Evolutionary conservation across 768 basidiomycete species (phyloP).

Genomic region (Phylloporus sp.): DNA sequence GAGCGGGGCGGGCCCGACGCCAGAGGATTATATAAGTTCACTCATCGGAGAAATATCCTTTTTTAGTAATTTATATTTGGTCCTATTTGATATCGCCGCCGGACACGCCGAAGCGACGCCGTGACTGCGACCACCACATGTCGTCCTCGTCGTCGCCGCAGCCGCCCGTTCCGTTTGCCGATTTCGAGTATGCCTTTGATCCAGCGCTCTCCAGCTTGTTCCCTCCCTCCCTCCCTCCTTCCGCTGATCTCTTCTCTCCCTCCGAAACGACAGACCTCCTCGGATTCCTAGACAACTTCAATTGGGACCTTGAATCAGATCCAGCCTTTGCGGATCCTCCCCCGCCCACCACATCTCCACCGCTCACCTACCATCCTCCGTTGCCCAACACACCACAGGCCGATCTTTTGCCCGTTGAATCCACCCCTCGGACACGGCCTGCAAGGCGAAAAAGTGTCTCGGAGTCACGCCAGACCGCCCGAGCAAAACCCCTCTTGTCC

Average conservation of each 20-base stretch:
- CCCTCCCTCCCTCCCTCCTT: conserved; percentile 56
- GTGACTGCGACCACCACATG: too few relatives aligned
- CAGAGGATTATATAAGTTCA: conserved; percentile 24
- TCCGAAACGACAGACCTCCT: conserved; percentile 75
- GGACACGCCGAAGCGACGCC: conserved; percentile 6
- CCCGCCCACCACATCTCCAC: not conserved
- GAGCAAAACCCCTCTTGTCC: conserved; percentile 64
- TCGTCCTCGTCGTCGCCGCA: conserved; percentile 29
- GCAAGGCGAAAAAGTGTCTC: conserved; percentile 23
- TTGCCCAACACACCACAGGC: conserved; percentile 10
- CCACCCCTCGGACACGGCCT: conserved; percentile 10
- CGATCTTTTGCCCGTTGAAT: conserved; percentile 9
- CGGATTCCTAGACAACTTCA: conserved; percentile 79
- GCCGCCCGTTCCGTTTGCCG: conserved; percentile 56
- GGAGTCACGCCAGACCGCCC: conserved; percentile 27
- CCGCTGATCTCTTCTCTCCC: conserved; percentile 73
- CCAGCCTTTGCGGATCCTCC: conserved; percentile 16
- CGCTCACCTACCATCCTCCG: not conserved
- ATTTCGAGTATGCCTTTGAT: conserved; percentile 72
- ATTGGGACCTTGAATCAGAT: conserved; percentile 56
- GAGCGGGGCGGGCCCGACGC: conserved; percentile 32
- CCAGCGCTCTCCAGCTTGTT: conserved; percentile 54
- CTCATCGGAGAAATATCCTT: conserved; percentile 27
- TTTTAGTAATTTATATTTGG: conserved; percentile 22
- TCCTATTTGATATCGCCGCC: conserved; percentile 18